Conservation (phyloP, 768 basidiomycete species). For the Russula dissimulans region DNA sequence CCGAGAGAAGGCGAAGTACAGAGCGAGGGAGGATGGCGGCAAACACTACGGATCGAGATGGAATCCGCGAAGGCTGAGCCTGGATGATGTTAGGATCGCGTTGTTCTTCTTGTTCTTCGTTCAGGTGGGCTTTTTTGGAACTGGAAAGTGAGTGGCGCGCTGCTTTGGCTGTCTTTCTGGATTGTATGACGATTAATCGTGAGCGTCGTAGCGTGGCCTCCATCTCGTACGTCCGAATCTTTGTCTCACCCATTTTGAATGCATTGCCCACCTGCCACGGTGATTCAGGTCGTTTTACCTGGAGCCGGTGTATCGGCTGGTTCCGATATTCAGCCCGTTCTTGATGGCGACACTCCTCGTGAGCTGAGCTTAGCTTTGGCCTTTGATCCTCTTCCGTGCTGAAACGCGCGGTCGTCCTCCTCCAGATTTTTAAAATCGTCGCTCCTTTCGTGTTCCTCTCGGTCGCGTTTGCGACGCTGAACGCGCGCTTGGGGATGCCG, state of each 20-base stretch:
- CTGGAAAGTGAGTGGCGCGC: conserved; percentile 54
- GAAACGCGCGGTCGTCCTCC: neutral
- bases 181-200: neutral
- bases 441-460: conserved; percentile 74
- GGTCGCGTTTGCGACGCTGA: conserved; percentile 57
- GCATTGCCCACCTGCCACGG: conserved; percentile 32
- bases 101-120: conserved; percentile 82
- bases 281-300: conserved; percentile 85
- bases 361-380: conserved; percentile 9
- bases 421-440: conserved; percentile 78
- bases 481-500: conserved; percentile 55
- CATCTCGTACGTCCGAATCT: conserved; percentile 9
- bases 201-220: conserved; percentile 21
- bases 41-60: conserved; percentile 11
- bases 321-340: conserved; percentile 80
- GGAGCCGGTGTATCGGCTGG: conserved; percentile 78
- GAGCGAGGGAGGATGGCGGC: neutral
- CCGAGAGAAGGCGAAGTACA: neutral
- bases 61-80: conserved; percentile 17
- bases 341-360: conserved; percentile 70
- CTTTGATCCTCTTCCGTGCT: neutral
- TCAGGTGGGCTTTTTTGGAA: conserved; percentile 81
- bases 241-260: neutral
- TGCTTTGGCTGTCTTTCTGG: neutral
- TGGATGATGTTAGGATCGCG: conserved; percentile 62